Evolutionary conservation across 2,329 filamentous ascomycete genomes (phyloP).

Genomic region (Pochonia chlamydosporia): DNA sequence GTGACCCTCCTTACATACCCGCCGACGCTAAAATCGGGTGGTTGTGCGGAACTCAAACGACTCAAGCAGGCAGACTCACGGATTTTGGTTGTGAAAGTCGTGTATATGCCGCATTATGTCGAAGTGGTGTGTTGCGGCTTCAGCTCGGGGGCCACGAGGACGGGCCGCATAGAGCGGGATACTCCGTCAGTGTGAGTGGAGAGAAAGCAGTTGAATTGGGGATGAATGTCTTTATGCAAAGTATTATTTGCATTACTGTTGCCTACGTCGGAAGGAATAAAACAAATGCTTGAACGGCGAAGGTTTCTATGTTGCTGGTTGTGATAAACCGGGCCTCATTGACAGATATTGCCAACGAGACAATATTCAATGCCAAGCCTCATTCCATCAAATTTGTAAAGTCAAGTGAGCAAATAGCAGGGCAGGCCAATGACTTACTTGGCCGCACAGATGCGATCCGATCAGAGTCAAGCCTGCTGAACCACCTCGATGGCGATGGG

Average conservation of each 20-base stretch:
- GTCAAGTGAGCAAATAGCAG: no score
- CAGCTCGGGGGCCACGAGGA: conserved; percentile 5
- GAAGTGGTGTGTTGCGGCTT: not conserved
- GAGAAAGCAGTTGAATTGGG: not conserved
- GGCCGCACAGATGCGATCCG: not conserved
- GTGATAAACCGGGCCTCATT: no score
- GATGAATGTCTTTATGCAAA: not conserved
- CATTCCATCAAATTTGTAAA: no score
- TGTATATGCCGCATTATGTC: not conserved
- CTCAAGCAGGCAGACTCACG: not conserved
- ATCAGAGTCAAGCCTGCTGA: not conserved
- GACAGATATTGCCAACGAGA: no score
- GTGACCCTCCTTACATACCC: conserved; percentile 9
- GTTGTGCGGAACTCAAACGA: not conserved
- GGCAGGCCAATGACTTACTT: no score
- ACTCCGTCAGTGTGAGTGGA: conserved; percentile 1
- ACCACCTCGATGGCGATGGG: not conserved
- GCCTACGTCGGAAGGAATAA: no score
- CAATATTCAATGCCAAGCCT: no score
- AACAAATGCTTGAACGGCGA: no score
- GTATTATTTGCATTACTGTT: no score
- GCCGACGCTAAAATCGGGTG: conserved; percentile 8
- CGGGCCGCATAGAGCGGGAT: conserved; percentile 4
- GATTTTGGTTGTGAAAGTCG: not conserved
- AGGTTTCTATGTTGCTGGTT: no score